Evolutionary conservation across 345 rosid genomes (phyloP), one percentile per base, ranked within the genome.

Genomic region (Acer campestre): DNA sequence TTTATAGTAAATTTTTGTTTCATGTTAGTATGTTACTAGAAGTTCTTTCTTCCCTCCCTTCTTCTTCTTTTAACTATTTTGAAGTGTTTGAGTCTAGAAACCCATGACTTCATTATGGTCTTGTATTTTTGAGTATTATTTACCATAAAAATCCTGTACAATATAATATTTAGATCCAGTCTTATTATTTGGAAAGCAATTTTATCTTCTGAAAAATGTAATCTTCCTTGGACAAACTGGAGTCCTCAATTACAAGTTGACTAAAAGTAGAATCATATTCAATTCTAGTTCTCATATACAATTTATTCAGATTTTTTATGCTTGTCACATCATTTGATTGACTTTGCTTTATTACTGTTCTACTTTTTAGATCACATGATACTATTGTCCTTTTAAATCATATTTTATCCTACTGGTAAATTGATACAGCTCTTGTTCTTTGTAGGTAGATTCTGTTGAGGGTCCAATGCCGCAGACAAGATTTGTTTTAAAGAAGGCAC

Each of bases 381-480:
- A 55, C 23, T 17, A 42, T 10, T 61, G 70, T 74, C 70, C 17
- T 63, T 35, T 35, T 31, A 38, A 31, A 10, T 66, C 10, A 9
- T 74, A 38, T 29, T 40, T 75, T 42, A 25, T 49, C 29, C 27
- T 14, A 61, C 6, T 61, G 7, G 51, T 59, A 16, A 53, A 72
- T 67, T 72, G 56, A 72, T 23, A 61, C 25, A 53, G 18, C 23
- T 38, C 31, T 42, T 74, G 77, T 78, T 55, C 72, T 53, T 72
- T 75, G 58, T 80, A 95, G 99, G 94, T 96, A 68, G 99, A 96
- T 86, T 96, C 99, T 80, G 99, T 93, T 71, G 99, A 96, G 85
- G 98, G 99, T 76, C 99, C 99, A 59, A 96, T 93, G 99, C 99
- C 99, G 0, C 99, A 93, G 81, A 96, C 99, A 70, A 87, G 97